phyloP scores from a whole-genome alignment of 2,329 filamentous ascomycete species.

The Fusarium metavorans region DNA sequence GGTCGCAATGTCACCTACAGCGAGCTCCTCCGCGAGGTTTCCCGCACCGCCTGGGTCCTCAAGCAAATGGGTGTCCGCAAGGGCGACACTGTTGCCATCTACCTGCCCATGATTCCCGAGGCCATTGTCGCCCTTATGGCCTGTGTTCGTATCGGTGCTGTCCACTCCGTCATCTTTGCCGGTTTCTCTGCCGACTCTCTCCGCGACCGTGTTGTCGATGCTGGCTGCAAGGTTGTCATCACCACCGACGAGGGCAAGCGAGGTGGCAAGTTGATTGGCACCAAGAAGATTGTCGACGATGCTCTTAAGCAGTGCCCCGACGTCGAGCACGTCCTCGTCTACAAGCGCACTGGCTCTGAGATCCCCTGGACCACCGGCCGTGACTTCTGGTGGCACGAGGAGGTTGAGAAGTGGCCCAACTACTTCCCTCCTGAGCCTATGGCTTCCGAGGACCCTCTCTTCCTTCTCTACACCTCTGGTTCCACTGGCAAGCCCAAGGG shows the following conservation, averaged over 20 bases:
- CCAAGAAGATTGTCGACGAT: constrained; percentile 99
- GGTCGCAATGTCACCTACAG: constrained; percentile 92
- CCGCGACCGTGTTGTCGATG: constrained; percentile 93
- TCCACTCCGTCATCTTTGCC: constrained; percentile 98
- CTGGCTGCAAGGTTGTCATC: constrained; percentile 91
- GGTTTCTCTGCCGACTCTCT: constrained; percentile 98
- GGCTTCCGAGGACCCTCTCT: constrained; percentile 94
- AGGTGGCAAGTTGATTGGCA: constrained; percentile 95
- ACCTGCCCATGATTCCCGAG: constrained; percentile 99
- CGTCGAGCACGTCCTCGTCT: constrained; percentile 87
- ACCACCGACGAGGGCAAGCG: constrained; percentile 98
- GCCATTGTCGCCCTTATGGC: constrained; percentile 92
- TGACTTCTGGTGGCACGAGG: constrained; percentile 98
- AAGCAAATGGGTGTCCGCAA: constrained; percentile 97
- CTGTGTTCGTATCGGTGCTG: constrained; percentile 89
- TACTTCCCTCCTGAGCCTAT: constrained; percentile 92
- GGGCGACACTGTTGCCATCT: constrained; percentile 96
- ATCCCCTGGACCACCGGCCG: constrained; percentile 90
- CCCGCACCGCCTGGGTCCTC: constrained; percentile 85
- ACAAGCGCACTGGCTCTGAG: constrained; percentile 93
- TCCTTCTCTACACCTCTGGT: constrained; percentile 97
- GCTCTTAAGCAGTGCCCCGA: constrained; percentile 95
- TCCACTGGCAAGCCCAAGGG: constrained; percentile 99
- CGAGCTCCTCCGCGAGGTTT: constrained; percentile 93
- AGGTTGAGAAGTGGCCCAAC: constrained; percentile 94